phyloP scores from a whole-genome alignment of 345 rosid species.

The Euphorbia peplus region DNA sequence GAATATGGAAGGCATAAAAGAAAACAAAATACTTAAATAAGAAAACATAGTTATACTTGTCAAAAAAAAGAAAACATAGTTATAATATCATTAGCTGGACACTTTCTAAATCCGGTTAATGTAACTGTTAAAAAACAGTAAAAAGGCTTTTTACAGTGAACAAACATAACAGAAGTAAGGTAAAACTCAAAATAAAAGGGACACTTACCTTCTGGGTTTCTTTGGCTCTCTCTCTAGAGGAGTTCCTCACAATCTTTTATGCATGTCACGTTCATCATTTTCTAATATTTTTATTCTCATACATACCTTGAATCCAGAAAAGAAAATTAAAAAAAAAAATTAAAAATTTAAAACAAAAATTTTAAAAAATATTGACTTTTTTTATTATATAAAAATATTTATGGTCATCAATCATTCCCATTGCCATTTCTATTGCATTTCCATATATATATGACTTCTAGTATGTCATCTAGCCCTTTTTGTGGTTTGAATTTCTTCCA shows the following conservation, averaged over 20 bases:
- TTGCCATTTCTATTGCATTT: background rate
- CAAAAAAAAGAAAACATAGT: too few species aligned
- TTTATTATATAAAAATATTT: background rate
- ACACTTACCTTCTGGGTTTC: slow-evolving; percentile 21
- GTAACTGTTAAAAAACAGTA: slow-evolving; percentile 6
- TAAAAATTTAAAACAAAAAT: background rate
- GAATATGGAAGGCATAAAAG: background rate
- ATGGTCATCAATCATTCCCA: background rate
- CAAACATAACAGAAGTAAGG: background rate
- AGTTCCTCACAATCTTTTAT: slow-evolving; percentile 33
- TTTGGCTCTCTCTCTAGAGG: slow-evolving; percentile 49
- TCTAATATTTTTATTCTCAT: slow-evolving; percentile 9
- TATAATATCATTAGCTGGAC: slow-evolving; percentile 6
- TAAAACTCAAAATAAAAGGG: slow-evolving; percentile 25
- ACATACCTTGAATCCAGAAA: background rate
- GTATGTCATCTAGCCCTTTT: slow-evolving; percentile 36
- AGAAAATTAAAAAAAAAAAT: background rate
- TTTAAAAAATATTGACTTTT: background rate
- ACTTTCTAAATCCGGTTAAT: background rate
- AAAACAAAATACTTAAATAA: background rate
- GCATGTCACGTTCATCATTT: slow-evolving; percentile 1
- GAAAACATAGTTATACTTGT: background rate
- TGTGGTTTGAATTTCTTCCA: slow-evolving; percentile 40
- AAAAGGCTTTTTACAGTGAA: background rate
- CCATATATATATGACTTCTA: background rate